These are phyloP conservation scores for Agaricus sinodeliciosus DNA, from an alignment of 768 basidiomycete genomes.

Conservation along the genomic window DNA sequence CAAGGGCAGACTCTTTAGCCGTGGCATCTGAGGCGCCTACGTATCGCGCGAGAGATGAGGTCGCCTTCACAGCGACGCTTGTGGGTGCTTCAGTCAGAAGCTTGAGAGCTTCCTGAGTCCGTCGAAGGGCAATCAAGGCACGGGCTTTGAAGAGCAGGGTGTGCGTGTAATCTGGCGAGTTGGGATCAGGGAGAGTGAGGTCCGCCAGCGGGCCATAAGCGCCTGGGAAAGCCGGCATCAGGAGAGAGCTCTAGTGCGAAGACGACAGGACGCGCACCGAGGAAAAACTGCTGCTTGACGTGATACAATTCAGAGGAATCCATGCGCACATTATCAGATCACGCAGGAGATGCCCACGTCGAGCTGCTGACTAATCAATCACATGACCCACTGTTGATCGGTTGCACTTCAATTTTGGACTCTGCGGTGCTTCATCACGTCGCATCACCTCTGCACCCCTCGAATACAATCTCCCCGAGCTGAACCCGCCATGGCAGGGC, in stretches of 20 bases:
- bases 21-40: conserved; percentile 36
- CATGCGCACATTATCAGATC: conserved; percentile 13
- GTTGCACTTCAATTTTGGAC: neutral
- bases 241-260: neutral
- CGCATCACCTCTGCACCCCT: neutral
- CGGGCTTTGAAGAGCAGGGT: conserved; percentile 75
- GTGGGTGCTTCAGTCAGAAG: conserved; percentile 53
- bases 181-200: conserved; percentile 48
- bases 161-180: conserved; percentile 57
- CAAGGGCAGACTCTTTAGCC: conserved; percentile 55
- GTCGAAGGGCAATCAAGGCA: conserved; percentile 64
- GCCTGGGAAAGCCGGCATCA: conserved; percentile 29
- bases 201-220: conserved; percentile 61
- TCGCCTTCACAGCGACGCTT: conserved; percentile 64
- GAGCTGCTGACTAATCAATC: conserved; percentile 1
- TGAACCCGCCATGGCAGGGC: conserved; percentile 13
- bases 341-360: too few species aligned
- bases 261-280: conserved; percentile 35
- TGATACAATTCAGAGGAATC: conserved; percentile 28
- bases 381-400: neutral
- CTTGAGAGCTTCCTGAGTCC: conserved; percentile 48
- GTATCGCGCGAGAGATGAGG: conserved; percentile 68
- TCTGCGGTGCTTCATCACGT: neutral
- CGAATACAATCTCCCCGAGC: neutral
- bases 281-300: conserved; percentile 56